These are phyloP conservation scores for Omphalea diandra DNA, from an alignment of 441 rosid genomes.

Conservation along the genomic window DNA sequence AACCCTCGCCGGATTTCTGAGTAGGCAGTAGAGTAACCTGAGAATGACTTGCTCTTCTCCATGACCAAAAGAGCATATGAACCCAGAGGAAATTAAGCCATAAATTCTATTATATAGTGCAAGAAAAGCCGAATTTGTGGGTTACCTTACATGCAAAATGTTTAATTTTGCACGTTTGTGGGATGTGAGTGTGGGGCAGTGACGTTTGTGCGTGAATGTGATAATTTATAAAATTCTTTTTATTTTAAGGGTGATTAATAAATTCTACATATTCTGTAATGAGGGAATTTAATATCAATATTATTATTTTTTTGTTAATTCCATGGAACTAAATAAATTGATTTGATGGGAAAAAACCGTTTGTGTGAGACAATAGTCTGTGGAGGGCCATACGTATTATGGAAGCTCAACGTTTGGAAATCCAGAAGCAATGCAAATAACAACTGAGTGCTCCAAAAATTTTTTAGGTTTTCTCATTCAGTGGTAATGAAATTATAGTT, in stretches of 20 bases:
- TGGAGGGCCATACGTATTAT: conserved; percentile 21
- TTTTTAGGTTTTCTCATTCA: no score
- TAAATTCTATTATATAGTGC: neutral
- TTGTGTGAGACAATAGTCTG: conserved; percentile 15
- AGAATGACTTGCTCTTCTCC: conserved; percentile 57
- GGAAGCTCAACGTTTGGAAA: neutral
- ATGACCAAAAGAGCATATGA: conserved; percentile 18
- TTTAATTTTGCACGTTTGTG: conserved; percentile 14
- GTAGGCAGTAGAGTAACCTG: conserved; percentile 34
- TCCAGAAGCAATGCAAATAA: neutral
- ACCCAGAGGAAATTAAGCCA: neutral
- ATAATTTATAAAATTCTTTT: neutral
- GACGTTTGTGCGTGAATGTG: conserved; percentile 12
- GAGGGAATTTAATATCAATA: neutral
- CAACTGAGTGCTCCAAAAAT: no score
- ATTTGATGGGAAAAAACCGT: conserved; percentile 13
- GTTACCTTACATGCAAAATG: conserved; percentile 8
- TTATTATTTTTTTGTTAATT: neutral
- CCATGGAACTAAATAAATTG: neutral
- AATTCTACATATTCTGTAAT: no score
- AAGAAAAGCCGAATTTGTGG: neutral
- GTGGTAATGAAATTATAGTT: no score
- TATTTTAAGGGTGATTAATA: no score
- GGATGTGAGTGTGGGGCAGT: conserved; percentile 17
- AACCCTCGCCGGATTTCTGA: conserved; percentile 30